phyloP scores from a whole-genome alignment of 257 asterid genomes.

The Petrea volubilis region DNA sequence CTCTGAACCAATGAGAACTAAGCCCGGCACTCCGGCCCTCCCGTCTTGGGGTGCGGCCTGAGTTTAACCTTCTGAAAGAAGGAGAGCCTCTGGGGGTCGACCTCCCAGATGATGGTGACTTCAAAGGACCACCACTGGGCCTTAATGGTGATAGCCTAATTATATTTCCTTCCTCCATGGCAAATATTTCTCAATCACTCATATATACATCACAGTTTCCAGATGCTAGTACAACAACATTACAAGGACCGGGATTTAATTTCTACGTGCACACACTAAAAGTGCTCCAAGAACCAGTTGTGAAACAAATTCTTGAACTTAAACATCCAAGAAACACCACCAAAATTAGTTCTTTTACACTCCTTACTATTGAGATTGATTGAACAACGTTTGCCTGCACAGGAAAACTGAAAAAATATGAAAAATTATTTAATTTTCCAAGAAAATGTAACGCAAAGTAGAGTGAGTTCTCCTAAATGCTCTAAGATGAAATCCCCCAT shows the following conservation, averaged over 20 bases:
- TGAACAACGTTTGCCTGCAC: conserved; percentile 27
- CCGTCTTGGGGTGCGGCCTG: conserved; percentile 68
- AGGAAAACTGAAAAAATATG: not conserved
- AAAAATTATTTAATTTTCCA: not conserved
- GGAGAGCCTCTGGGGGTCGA: conserved; percentile 87
- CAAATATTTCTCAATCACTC: conserved; percentile 17
- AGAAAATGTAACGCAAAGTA: not conserved
- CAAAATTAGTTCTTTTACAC: not conserved
- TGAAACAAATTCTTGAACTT: conserved; percentile 2
- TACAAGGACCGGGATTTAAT: conserved; percentile 3
- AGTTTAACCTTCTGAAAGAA: conserved; percentile 62
- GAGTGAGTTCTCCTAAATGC: not conserved
- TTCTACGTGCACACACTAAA: conserved; percentile 6
- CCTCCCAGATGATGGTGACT: conserved; percentile 74
- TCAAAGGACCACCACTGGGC: conserved; percentile 45
- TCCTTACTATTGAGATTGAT: not conserved
- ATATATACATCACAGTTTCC: conserved; percentile 19
- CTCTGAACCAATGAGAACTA: conserved; percentile 55
- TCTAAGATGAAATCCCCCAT: not conserved
- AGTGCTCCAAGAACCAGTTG: conserved; percentile 7
- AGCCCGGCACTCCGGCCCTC: conserved; percentile 46
- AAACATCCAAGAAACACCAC: conserved; percentile 14
- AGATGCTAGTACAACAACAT: conserved; percentile 27
- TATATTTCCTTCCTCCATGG: conserved; percentile 79
- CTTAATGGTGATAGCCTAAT: conserved; percentile 66